phyloP scores from a whole-genome alignment of 768 basidiomycete genomes.

The Auriscalpium vulgare region DNA sequence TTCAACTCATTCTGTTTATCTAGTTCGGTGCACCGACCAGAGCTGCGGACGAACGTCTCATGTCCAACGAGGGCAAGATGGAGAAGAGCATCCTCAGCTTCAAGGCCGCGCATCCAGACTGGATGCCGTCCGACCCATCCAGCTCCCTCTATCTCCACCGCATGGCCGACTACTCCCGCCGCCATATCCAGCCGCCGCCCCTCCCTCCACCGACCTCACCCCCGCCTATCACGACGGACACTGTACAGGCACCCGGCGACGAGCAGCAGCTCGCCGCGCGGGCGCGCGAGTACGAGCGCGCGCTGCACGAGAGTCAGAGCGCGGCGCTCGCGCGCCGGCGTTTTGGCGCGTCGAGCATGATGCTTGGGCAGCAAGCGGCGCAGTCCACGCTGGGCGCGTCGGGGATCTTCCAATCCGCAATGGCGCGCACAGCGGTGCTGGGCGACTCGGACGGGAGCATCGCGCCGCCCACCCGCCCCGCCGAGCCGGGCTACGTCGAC shows the following conservation, averaged over 20 bases:
- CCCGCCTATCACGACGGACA: not conserved
- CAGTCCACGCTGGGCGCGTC: conserved; percentile 19
- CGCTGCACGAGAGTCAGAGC: conserved; percentile 61
- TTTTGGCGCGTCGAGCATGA: conserved; percentile 28
- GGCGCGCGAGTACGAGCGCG: conserved; percentile 69
- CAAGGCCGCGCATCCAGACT: conserved; percentile 93
- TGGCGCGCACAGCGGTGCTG: conserved; percentile 64
- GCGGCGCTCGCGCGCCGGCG: conserved; percentile 33
- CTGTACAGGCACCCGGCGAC: conserved; percentile 10
- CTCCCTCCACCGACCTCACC: not conserved
- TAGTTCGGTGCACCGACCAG: conserved; percentile 82
- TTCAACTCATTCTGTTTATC: conserved; percentile 17
- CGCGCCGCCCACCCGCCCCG: conserved; percentile 5
- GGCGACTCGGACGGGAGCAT: conserved; percentile 70
- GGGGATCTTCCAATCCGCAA: conserved; percentile 38
- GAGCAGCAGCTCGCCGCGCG: conserved; percentile 33
- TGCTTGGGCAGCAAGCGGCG: conserved; percentile 20
- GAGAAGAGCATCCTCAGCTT: conserved; percentile 96
- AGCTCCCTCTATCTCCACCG: conserved; percentile 86
- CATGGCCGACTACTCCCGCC: conserved; percentile 56
- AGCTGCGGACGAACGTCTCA: conserved; percentile 62
- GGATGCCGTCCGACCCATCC: conserved; percentile 87
- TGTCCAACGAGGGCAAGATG: conserved; percentile 95
- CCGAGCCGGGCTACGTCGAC: conserved; percentile 11
- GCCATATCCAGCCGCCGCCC: not conserved